Evolutionary conservation across 2,329 filamentous ascomycete genomes (phyloP), one percentile per base, ranked within the genome.

Genomic region (Diaporthe caulivora): DNA sequence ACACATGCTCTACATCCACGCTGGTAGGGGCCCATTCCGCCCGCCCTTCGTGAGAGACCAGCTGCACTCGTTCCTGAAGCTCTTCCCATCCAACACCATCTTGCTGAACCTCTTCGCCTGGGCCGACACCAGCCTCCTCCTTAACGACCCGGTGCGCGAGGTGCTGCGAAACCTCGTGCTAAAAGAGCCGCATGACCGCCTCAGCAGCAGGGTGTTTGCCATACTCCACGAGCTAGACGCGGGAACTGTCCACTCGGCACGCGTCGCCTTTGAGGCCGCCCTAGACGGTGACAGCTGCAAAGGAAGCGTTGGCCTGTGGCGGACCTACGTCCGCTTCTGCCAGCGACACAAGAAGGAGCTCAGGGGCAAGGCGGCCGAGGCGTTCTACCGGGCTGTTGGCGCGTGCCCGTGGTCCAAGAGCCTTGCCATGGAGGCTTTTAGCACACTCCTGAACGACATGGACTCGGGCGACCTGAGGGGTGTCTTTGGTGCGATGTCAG

Each of bases 91-190:
- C 64, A 98, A 98, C 83, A 93, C 91, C 1, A 86, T 94, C 8
- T 92, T 98, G 75, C 87, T 97, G 1, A 86, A 89, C 1, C 83
- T 97, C 0, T 93, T 93, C 76, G 88, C 91, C n/a, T 93, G 92
- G 86, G 92, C 94, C 75, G 92, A 96, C 79, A 87, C 90, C 2
- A 90, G 92, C 10, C 90, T 94, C 55, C 89, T 92, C 31, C 88
- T 97, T 70, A 90, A 95, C 75, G 94, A 97, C 77, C 92, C 94
- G 24, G 90, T 97, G 26, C 91, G 93, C n/a, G 86, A 88, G 8
- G 83, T 94, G 11, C 84, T 95, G 15, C 82, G 87, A 26, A 86
- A 87, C 79, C 87, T 87, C 78, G 81, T 90, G 0, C 81, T 88
- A 2, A 76, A 80, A 8, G 77, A 79, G 21, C 65, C 73, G 9